These are phyloP conservation scores for Lasiosphaeria ovina DNA, from an alignment of 495 filamentous ascomycete genomes.

Conservation along the genomic window DNA sequence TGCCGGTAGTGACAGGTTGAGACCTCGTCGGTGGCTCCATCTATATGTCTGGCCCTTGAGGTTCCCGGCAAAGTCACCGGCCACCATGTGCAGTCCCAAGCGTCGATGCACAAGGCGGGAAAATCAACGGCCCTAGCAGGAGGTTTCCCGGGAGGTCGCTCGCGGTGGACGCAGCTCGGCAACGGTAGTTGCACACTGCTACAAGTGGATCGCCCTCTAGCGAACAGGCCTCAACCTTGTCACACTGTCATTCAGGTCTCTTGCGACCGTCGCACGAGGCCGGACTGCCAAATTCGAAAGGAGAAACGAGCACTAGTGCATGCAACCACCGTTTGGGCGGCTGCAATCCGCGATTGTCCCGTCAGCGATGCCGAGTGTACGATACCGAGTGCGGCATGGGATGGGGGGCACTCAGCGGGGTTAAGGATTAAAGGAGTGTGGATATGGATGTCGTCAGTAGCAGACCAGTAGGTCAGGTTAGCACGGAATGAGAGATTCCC, in stretches of 20 bases:
- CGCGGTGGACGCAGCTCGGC: not conserved
- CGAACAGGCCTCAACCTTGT: not conserved
- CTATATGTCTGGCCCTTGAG: no score
- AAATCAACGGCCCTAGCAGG: not conserved
- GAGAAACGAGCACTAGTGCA: no score
- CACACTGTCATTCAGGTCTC: not conserved
- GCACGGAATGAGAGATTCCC: no score
- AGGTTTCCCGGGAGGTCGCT: not conserved
- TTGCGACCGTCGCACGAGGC: not conserved
- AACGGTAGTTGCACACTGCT: not conserved
- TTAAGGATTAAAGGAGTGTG: slow-evolving; percentile 8
- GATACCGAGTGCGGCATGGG: slow-evolving; percentile 4
- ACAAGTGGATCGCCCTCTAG: not conserved
- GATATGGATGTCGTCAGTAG: slow-evolving; percentile 2
- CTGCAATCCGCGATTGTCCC: no score
- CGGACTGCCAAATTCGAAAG: not conserved
- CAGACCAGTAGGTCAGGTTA: not conserved
- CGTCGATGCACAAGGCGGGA: slow-evolving; percentile 1
- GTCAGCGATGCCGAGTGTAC: no score
- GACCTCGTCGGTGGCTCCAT: no score
- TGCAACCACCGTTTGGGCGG: no score
- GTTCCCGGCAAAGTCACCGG: no score
- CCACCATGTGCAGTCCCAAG: no score
- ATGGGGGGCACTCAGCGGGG: not conserved
- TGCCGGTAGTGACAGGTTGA: no score